Base-by-base conservation (phyloP, 1,284 basidiomycete genomes). In the Serendipita sp. region DNA sequence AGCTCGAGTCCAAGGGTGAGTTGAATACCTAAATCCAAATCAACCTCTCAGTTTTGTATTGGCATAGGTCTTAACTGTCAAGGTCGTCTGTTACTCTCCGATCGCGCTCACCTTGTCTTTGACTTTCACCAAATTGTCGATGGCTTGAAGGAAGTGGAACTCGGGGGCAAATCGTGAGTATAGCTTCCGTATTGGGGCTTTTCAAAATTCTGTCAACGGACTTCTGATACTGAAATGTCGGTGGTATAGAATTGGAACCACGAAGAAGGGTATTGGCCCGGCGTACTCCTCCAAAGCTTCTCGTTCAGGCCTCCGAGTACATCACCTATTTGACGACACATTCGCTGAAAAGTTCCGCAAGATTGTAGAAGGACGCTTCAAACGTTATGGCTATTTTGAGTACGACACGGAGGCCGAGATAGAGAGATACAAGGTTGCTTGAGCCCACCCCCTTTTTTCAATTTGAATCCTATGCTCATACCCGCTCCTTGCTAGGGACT, bases 91-190 rank as follows among this genome's bases (percentile, higher is more conserved):
- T 90, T 97, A 74, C 79, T 99, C 68, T 98, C 95, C 26, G 93
- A 98, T 76, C 87, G 95, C 67, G 93, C 95, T 1, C 93, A 96
- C 68, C 85, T 99, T 67, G 95, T 99, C 55, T 93, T 98, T 71
- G 95, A 98, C 74, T 99, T 99, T 75, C 95, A 99, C 76, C 95
- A 99, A 77, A 96, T 98, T 70, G 96, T 99, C 45, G 96, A 99
- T 71, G 96, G 96, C 15, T 77, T 99, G 70, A 99, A 99, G 74
- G 95, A 99, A 74, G 91, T 94, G 58, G 95, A 99, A 74, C 83
- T 98, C 13, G 96, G 96, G 41, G 91, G 91, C 17, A 87, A 84
- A 2, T 90, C 87, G 83, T 87, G 70, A 64, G 77, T 66, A 38
- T 38, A 30, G 35, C 50, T 43, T 60, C 32, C 8, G 35, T 38